Conservation (phyloP, 352 stramenopile genomes). For the Aphanomyces astaci region DNA sequence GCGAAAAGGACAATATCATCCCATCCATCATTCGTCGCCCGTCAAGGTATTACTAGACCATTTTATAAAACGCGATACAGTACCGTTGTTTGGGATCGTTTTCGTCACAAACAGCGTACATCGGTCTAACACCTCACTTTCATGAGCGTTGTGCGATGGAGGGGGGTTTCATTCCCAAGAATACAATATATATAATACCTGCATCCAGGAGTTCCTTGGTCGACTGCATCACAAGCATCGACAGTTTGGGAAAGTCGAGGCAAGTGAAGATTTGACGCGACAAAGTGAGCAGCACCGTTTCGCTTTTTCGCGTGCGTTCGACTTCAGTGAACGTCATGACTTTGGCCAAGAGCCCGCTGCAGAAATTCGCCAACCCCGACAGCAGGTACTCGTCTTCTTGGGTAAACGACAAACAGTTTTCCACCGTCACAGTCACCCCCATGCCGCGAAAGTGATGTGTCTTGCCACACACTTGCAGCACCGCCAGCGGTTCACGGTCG, state of each 20-base stretch:
- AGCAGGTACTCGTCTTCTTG: constrained; percentile 48
- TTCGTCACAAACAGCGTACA: constrained; percentile 72
- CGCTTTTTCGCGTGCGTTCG: constrained; percentile 73
- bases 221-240: constrained; percentile 69
- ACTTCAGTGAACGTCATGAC: constrained; percentile 71
- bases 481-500: constrained; percentile 28
- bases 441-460: constrained; percentile 45
- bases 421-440: constrained; percentile 50
- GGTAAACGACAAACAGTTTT: constrained; percentile 53
- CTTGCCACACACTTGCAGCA: constrained; percentile 63
- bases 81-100: constrained; percentile 20
- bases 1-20: too few relatives aligned
- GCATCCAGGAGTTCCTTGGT: constrained; percentile 66
- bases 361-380: constrained; percentile 46
- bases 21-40: too few relatives aligned
- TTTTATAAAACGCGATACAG: too few relatives aligned
- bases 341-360: constrained; percentile 56
- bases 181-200: not conserved
- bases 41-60: too few relatives aligned
- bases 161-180: too few relatives aligned
- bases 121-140: constrained; percentile 32
- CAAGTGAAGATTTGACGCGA: constrained; percentile 73
- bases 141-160: too few relatives aligned
- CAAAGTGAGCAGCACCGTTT: constrained; percentile 65
- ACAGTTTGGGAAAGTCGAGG: constrained; percentile 66